These are phyloP conservation scores for Cicer yamashitae DNA, from an alignment of 306 rosid species.

Conservation along the genomic window DNA sequence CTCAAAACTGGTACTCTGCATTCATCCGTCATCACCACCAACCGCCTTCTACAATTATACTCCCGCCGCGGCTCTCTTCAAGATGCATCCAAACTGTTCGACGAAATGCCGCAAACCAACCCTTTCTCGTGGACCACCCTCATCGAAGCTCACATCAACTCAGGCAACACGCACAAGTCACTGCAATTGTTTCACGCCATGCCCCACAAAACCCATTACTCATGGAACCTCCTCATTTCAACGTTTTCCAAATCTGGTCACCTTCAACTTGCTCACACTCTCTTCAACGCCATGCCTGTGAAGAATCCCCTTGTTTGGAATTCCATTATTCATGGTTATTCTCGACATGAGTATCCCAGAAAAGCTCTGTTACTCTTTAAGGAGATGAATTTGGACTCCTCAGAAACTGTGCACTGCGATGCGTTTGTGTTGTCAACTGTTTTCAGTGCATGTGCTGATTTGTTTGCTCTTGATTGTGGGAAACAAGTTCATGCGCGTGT, in stretches of 20 bases:
- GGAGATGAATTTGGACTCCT: slow-evolving; percentile 62
- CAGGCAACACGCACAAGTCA: slow-evolving; percentile 54
- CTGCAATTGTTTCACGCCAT: slow-evolving; percentile 61
- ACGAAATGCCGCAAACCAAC: slow-evolving; percentile 67
- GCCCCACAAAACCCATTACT: slow-evolving; percentile 62
- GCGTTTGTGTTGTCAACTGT: slow-evolving; percentile 65
- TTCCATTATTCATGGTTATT: slow-evolving; percentile 69
- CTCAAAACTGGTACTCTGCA: slow-evolving; percentile 64
- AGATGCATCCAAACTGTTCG: slow-evolving; percentile 60
- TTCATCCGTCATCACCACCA: slow-evolving; percentile 54
- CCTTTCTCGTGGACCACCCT: slow-evolving; percentile 72
- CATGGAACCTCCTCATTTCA: slow-evolving; percentile 67
- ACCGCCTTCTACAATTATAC: slow-evolving; percentile 73
- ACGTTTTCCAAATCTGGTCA: slow-evolving; percentile 61
- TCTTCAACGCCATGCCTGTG: slow-evolving; percentile 69
- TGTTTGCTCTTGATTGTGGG: slow-evolving; percentile 64
- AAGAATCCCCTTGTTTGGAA: slow-evolving; percentile 69
- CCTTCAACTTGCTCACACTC: slow-evolving; percentile 54
- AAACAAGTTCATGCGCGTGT: slow-evolving; percentile 80
- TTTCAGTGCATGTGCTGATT: slow-evolving; percentile 68
- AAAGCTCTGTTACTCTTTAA: slow-evolving; percentile 64
- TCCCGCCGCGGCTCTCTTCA: slow-evolving; percentile 46
- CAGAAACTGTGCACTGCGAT: slow-evolving; percentile 42
- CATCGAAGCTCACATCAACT: slow-evolving; percentile 62
- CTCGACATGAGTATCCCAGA: slow-evolving; percentile 57